phyloP scores from a whole-genome alignment of 2,329 filamentous ascomycete genomes.

The Cladophialophora psammophila region DNA sequence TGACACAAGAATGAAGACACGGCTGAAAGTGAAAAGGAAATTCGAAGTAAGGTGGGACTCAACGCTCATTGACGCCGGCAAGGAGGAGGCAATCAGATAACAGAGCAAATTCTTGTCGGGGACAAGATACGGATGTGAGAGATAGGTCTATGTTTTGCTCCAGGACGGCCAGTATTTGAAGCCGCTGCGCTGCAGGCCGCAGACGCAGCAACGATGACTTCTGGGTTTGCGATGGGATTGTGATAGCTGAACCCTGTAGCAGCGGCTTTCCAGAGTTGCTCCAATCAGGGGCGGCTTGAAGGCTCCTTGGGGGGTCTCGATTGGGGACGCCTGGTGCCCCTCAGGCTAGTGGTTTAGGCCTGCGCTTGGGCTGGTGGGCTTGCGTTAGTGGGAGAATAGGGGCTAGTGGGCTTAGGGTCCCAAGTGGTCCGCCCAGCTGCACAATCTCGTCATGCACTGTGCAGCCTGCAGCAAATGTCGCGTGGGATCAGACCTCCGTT shows the following conservation, averaged over 20 bases:
- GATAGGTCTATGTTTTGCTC: slow-evolving; percentile 2
- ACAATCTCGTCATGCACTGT: slow-evolving; percentile 16
- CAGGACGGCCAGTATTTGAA: neutral
- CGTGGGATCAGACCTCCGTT: slow-evolving; percentile 4
- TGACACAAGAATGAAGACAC: slow-evolving; percentile 6
- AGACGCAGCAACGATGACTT: slow-evolving; percentile 6
- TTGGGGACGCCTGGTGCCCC: slow-evolving; percentile 9
- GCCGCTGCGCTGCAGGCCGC: slow-evolving; percentile 4
- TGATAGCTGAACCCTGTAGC: slow-evolving; percentile 22
- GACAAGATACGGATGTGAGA: neutral
- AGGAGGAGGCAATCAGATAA: neutral
- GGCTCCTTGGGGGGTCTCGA: neutral
- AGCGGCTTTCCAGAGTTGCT: neutral
- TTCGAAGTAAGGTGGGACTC: slow-evolving; percentile 14
- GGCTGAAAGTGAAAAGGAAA: slow-evolving; percentile 16
- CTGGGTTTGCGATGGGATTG: slow-evolving; percentile 1
- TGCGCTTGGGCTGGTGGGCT: neutral
- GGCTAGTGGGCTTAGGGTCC: neutral
- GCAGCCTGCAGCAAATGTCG: neutral
- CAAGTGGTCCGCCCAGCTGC: slow-evolving; percentile 6
- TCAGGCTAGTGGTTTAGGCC: slow-evolving; percentile 6
- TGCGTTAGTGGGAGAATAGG: slow-evolving; percentile 17
- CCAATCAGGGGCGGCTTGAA: slow-evolving; percentile 8
- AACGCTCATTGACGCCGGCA: slow-evolving; percentile 4
- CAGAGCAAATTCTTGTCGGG: neutral